Conservation (phyloP, 169 alveolate genomes). For the Cryptosporidium ubiquitum region DNA sequence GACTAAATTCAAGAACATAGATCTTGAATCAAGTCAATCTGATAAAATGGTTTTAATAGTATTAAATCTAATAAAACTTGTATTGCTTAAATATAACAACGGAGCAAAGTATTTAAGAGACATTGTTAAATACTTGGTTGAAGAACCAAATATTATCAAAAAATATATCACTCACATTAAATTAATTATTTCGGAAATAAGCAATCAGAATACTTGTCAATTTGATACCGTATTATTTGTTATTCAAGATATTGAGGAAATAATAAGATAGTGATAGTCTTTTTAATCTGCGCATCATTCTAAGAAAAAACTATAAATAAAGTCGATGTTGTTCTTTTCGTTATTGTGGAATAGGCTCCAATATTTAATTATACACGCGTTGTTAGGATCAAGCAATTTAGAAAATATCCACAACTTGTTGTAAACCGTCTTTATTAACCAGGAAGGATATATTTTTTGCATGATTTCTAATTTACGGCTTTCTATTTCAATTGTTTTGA, state of each 20-base stretch:
- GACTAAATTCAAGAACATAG: not conserved
- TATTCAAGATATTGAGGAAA: constrained; percentile 44
- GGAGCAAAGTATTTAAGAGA: not conserved
- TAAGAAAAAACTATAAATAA: constrained; percentile 20
- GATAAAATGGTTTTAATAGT: constrained; percentile 18
- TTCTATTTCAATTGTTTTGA: constrained; percentile 41
- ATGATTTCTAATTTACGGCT: not conserved
- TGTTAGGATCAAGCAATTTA: constrained; percentile 44
- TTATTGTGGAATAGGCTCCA: constrained; percentile 38
- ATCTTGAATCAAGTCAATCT: constrained; percentile 18
- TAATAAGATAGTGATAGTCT: not conserved
- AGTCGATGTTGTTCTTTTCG: constrained; percentile 5
- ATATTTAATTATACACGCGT: constrained; percentile 37
- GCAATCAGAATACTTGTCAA: not conserved
- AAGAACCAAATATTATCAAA: constrained; percentile 30
- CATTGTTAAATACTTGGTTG: not conserved
- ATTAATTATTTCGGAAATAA: not conserved
- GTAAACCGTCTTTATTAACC: constrained; percentile 25
- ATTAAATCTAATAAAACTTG: constrained; percentile 27
- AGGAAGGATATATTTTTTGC: constrained; percentile 22
- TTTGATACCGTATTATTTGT: not conserved
- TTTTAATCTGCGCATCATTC: not conserved
- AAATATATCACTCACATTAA: not conserved
- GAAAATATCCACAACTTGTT: constrained; percentile 43
- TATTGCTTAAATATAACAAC: constrained; percentile 18